A percentile compares a stretch with the other conserved stretches of the same genome.
These are phyloP conservation scores for Colletotrichum tamarilloi DNA, from an alignment of 2,329 filamentous ascomycete genomes.

Conservation along the genomic window DNA sequence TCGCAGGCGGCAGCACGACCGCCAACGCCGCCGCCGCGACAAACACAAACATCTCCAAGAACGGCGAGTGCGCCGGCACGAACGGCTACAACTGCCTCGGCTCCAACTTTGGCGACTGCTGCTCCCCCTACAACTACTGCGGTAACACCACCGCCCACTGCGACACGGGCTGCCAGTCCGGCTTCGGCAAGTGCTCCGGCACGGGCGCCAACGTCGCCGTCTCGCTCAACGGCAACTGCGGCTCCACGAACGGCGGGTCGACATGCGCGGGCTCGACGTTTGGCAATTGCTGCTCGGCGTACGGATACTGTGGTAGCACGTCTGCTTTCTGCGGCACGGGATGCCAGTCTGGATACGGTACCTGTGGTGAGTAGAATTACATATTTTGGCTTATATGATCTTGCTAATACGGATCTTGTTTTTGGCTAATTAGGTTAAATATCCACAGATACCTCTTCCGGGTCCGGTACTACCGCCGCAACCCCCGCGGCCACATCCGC, in stretches of 20 bases:
- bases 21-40: slow-evolving; percentile 4
- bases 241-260: neutral
- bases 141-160: slow-evolving; percentile 36
- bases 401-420: slow-evolving; percentile 1
- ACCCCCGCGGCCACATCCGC: neutral
- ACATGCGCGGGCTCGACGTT: slow-evolving; percentile 26
- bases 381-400: neutral
- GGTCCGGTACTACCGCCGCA: neutral
- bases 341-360: slow-evolving; percentile 24
- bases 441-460: neutral
- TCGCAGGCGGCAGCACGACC: neutral
- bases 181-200: slow-evolving; percentile 34
- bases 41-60: slow-evolving; percentile 26
- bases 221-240: slow-evolving; percentile 30
- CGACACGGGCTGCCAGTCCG: slow-evolving; percentile 35
- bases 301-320: slow-evolving; percentile 38
- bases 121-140: slow-evolving; percentile 37
- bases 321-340: slow-evolving; percentile 36
- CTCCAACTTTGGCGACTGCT: slow-evolving; percentile 36
- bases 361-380: slow-evolving; percentile 19
- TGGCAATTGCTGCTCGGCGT: slow-evolving; percentile 38
- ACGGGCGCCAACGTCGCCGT: neutral
- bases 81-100: slow-evolving; percentile 29
- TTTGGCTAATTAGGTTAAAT: neutral
- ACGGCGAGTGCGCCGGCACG: slow-evolving; percentile 23